Evolutionary conservation across 768 basidiomycete species (phyloP), one percentile per base, ranked within the genome.

Genomic region (Phaeolepiota aurea): DNA sequence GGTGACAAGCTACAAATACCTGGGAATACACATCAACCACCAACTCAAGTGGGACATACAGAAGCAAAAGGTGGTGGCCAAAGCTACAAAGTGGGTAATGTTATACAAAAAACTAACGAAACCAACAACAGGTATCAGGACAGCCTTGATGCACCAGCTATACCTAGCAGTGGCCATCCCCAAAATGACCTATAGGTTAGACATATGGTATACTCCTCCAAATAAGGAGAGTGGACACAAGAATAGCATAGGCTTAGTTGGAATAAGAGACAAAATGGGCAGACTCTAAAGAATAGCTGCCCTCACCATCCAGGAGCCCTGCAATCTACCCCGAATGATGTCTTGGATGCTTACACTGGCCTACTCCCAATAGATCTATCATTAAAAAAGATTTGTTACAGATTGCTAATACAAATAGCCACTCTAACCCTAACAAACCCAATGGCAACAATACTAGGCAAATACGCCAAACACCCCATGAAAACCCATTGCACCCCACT

Each of bases 1-100:
- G 0, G 12, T 38, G 7, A 18, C 13, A 4, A 23, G 41, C 0
- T 44, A 51, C 39, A 57, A 54, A 23, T 58, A 59, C 40, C 52
- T 66, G 0, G 65, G 64, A 0, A 43, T 68, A 0, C 20, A 47
- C 3, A 15, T 64, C 1, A 58, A 64, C 48, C 38, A 53, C 3
- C 45, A 52, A 36, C 49, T 66, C 2, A n/a, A 40, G 0, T 63
- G 48, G 37, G 46, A 52, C 7, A 41, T 11, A n/a, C 39, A 40
- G 14, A 14, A 9, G 5, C 19, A 19, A 40, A 10, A 19, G 15
- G 39, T 18, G 9, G 33, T 56, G 0, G 45, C 36, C 2, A 61
- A 52, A 42, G 61, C 57, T 1, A 41, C 40, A 2, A 37, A 45
- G 7, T 53, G 54, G 47, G 22, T 54, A 1, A 28, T 37, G 0